These are phyloP conservation scores for Excoecaria agallocha DNA, from an alignment of 345 rosid species.

Conservation along the genomic window DNA sequence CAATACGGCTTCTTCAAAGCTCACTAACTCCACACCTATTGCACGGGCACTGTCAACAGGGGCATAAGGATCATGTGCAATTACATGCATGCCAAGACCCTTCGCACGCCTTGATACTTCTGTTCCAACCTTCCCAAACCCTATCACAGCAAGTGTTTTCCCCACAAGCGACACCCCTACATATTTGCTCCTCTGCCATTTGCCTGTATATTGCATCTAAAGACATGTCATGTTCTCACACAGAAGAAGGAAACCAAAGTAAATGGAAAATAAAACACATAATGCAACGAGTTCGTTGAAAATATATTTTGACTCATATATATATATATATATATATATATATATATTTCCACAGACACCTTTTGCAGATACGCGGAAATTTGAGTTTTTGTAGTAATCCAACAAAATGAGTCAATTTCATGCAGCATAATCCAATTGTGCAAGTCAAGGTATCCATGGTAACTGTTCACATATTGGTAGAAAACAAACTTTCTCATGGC, in stretches of 20 bases:
- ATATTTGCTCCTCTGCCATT: constrained; percentile 29
- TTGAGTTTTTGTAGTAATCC: too few species aligned
- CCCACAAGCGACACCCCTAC: constrained; percentile 30
- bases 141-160: constrained; percentile 29
- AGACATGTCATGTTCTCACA: neutral
- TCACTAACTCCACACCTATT: constrained; percentile 21
- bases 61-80: constrained; percentile 32
- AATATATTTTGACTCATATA: neutral
- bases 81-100: constrained; percentile 30
- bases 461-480: neutral
- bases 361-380: too few species aligned
- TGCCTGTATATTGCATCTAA: constrained; percentile 9
- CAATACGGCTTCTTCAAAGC: constrained; percentile 26
- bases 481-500: neutral
- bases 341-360: too few species aligned
- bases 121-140: constrained; percentile 32
- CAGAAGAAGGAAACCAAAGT: neutral
- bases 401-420: too few species aligned
- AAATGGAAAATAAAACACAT: neutral
- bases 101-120: constrained; percentile 31
- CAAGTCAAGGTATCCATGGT: neutral
- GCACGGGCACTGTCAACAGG: constrained; percentile 26
- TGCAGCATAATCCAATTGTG: neutral
- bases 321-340: too few species aligned
- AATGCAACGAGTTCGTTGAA: neutral